A percentile compares a stretch with the other conserved stretches of the same genome.
Conservation (phyloP, 2,329 filamentous ascomycete species). For the Arachnomyces sp. region DNA sequence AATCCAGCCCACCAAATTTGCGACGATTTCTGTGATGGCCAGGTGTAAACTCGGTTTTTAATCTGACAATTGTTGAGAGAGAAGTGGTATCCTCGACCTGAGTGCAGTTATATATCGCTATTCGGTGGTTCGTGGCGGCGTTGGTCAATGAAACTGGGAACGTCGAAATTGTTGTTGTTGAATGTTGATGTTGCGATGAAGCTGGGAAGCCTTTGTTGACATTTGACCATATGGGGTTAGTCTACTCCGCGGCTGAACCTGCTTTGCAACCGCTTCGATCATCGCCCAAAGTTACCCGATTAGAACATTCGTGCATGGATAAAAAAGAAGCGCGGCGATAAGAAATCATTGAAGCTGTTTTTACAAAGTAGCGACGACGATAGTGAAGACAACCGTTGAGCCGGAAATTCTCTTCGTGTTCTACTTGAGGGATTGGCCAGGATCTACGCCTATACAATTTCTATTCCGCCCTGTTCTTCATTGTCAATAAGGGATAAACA, state of each 20-base stretch:
- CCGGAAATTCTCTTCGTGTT: too few relatives aligned
- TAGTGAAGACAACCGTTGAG: too few relatives aligned
- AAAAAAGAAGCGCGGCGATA: too few relatives aligned
- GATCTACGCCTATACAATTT: too few relatives aligned
- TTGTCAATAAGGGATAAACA: too few relatives aligned
- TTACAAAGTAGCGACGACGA: too few relatives aligned
- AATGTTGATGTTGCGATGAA: constrained; percentile 12
- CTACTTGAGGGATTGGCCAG: too few relatives aligned
- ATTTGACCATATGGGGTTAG: constrained; percentile 25
- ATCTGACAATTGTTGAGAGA: not conserved
- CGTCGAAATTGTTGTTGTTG: constrained; percentile 2
- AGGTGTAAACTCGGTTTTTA: not conserved
- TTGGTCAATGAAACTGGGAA: not conserved
- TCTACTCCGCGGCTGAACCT: constrained; percentile 9
- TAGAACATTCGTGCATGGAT: too few relatives aligned
- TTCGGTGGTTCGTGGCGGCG: not conserved
- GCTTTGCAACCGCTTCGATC: constrained; percentile 4
- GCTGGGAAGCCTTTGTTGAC: constrained; percentile 28
- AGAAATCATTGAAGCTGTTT: too few relatives aligned
- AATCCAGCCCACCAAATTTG: not conserved
- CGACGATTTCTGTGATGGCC: not conserved
- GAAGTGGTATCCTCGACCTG: not conserved
- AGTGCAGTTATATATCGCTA: not conserved
- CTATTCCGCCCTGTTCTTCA: too few relatives aligned
- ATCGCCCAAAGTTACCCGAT: constrained; percentile 5